A percentile compares a stretch with the other conserved stretches of the same genome.
Evolutionary conservation across 257 asterid genomes (phyloP).

Genomic region (Rauvolfia tetraphylla): DNA sequence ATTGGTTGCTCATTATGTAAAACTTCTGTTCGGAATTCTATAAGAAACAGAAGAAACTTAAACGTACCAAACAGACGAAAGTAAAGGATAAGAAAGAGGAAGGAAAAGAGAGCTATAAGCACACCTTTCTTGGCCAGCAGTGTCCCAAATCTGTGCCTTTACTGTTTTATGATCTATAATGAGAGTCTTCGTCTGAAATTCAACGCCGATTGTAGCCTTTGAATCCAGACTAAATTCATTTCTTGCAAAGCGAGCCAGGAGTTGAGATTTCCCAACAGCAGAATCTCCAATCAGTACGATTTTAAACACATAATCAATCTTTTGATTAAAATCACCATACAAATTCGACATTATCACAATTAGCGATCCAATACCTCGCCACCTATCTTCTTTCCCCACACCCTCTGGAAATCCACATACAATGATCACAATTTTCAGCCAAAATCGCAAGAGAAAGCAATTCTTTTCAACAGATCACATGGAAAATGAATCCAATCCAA

Average conservation of each 20-base stretch:
- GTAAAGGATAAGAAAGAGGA: neutral
- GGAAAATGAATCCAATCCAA: constrained; percentile 20
- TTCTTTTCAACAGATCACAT: neutral
- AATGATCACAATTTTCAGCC: constrained; percentile 3
- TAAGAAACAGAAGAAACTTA: neutral
- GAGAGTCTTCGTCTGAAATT: constrained; percentile 84
- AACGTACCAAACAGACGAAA: neutral
- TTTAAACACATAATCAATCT: constrained; percentile 86
- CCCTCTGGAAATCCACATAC: constrained; percentile 16
- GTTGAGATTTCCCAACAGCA: constrained; percentile 88
- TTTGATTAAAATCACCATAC: constrained; percentile 71
- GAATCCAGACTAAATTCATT: constrained; percentile 84
- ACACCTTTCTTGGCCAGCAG: constrained; percentile 96
- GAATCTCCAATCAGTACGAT: constrained; percentile 84
- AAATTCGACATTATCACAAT: constrained; percentile 56
- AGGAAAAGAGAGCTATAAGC: neutral
- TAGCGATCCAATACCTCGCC: neutral
- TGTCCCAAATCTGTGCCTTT: constrained; percentile 96
- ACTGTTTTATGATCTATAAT: constrained; percentile 66
- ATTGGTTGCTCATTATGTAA: too few species aligned
- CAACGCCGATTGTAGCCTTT: constrained; percentile 89
- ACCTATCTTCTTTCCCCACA: constrained; percentile 24
- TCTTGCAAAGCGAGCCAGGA: constrained; percentile 81
- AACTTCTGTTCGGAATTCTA: neutral
- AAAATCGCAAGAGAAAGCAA: neutral